Conservation (phyloP, 805 yeast species). For the Saturnispora hagleri region DNA sequence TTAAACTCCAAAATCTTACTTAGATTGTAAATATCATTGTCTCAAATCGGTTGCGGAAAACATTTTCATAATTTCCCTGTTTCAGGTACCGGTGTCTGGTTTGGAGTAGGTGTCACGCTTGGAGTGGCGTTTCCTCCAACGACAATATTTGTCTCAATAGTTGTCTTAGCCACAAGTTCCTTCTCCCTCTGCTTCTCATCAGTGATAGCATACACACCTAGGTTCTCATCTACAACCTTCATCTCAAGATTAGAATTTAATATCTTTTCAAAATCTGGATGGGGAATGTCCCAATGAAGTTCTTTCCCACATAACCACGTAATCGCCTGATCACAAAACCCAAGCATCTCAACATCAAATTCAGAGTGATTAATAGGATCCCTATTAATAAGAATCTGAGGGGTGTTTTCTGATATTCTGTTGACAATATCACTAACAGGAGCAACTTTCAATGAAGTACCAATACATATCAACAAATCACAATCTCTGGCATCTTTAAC, state of each 20-base stretch:
- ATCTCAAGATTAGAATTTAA: conserved; percentile 26
- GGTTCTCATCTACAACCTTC: conserved; percentile 20
- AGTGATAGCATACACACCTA: conserved; percentile 30
- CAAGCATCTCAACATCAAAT: conserved; percentile 70
- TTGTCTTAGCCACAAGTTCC: not conserved
- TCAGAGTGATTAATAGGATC: conserved; percentile 69
- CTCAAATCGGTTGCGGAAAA: not conserved
- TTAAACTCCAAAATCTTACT: conserved; percentile 23
- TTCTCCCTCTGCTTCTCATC: conserved; percentile 21
- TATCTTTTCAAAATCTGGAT: conserved; percentile 37
- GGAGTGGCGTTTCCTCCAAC: not conserved
- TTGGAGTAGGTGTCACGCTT: not conserved
- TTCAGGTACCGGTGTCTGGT: not conserved
- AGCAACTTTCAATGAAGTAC: conserved; percentile 85
- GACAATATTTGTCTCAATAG: not conserved
- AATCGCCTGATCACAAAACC: conserved; percentile 78
- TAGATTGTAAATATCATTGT: not conserved
- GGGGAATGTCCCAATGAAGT: conserved; percentile 53
- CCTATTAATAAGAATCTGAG: conserved; percentile 71
- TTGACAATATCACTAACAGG: conserved; percentile 89
- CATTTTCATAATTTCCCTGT: not conserved
- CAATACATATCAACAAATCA: conserved; percentile 76
- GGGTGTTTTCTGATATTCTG: conserved; percentile 58
- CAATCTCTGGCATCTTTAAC: conserved; percentile 55
- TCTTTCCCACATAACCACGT: conserved; percentile 45